Evolutionary conservation across 73 alveolate genomes (phyloP), one percentile per base, ranked within the genome.

Genomic region (Urostyla sp.): DNA sequence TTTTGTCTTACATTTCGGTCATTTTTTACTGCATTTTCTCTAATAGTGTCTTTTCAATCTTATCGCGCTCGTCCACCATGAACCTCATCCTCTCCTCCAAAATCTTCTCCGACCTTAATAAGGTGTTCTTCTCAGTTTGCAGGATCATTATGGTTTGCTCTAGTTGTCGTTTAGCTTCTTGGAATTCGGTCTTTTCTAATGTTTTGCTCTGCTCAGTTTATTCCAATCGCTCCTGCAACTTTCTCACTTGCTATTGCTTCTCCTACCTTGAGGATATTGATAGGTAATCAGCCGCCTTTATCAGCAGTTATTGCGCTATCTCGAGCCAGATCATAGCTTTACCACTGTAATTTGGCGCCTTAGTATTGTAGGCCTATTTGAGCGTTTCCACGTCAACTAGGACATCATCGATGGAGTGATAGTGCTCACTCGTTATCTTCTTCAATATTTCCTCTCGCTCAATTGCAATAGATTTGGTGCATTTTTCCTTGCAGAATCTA

Each of bases 221-320:
- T 16, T 1, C 6, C 1, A 66, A 38, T 28, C 66, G 5, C 30
- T 66, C 80, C 43, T 24, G 23, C 1, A 66, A 63, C 48, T 45
- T 66, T 23, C 44, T 66, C 13, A 66, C 57, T 15, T 23, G 37
- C 2, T 31, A 30, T 40, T 66, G 66, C 5, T 45, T 44, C 48
- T 66, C 80, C 26, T 66, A 40, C 44, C 52, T 37, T 18, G 51
- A 40, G 8, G 59, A 8, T 4, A 66, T 66, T 24, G 80, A 31
- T 10, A 83, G 55, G 55, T 35, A 83, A 20, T 83, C 92, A 1
- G 82, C 92, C 0, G 92, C 92, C 58, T 83, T 83, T 30, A 18
- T 21, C 13, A 83, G 30, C 0, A 80, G 46, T 20, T 66, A 27
- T 32, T 67, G 55, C 1, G 77, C 48, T 1, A 50, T 18, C 21